Evolutionary conservation across 192 early-diverging fungal genomes (phyloP).

Genomic region (Pilaira anomala): DNA sequence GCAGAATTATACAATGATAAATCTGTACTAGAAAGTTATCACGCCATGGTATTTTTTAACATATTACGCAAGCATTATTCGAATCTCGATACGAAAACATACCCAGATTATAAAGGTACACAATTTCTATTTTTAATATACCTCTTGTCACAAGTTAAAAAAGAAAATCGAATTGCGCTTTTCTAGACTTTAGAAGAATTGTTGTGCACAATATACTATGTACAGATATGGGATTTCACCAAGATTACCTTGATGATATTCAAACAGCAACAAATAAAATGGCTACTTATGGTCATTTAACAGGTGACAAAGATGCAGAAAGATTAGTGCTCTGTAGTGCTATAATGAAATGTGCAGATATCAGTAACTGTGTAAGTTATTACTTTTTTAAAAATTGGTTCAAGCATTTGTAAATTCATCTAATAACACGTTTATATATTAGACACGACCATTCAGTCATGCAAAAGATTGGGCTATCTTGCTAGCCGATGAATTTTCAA

Average conservation of each 20-base stretch:
- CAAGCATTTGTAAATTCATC: background rate
- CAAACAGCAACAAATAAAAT: slow-evolving; percentile 58
- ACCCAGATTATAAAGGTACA: slow-evolving; percentile 26
- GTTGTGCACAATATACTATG: slow-evolving; percentile 71
- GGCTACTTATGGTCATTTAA: slow-evolving; percentile 28
- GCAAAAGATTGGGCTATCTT: slow-evolving; percentile 65
- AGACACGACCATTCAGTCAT: slow-evolving; percentile 65
- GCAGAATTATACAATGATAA: slow-evolving; percentile 90
- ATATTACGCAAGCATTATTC: slow-evolving; percentile 49
- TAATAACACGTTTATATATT: background rate
- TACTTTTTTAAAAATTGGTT: background rate
- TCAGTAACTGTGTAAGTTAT: slow-evolving; percentile 65
- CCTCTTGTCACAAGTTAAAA: background rate
- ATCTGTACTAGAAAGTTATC: slow-evolving; percentile 96
- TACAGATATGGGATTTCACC: slow-evolving; percentile 79
- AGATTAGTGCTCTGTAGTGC: slow-evolving; percentile 62
- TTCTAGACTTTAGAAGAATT: slow-evolving; percentile 64
- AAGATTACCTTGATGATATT: slow-evolving; percentile 73
- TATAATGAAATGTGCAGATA: slow-evolving; percentile 80
- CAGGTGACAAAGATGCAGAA: slow-evolving; percentile 47
- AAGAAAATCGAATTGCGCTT: too few species aligned
- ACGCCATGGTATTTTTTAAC: slow-evolving; percentile 72
- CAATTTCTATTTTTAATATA: background rate
- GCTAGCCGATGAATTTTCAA: slow-evolving; percentile 62
- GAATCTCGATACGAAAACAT: slow-evolving; percentile 8